phyloP scores from a whole-genome alignment of 306 rosid genomes.

The Macrotyloma uniflorum region DNA sequence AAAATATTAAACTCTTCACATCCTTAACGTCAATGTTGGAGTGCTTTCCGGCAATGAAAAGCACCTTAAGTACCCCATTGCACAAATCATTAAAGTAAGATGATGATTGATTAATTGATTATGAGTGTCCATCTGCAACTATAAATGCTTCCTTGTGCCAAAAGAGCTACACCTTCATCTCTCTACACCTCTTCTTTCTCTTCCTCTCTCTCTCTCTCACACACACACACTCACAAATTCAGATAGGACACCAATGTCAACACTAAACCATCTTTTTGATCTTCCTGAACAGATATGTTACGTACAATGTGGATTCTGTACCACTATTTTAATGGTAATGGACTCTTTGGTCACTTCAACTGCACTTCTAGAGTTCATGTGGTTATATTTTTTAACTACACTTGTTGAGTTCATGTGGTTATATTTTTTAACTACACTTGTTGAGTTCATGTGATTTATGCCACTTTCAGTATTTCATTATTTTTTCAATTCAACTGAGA shows the following conservation, averaged over 20 bases:
- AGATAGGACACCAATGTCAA: slow-evolving; percentile 52
- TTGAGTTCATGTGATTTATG: background rate
- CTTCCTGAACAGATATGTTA: slow-evolving; percentile 86
- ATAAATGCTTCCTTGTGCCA: slow-evolving; percentile 51
- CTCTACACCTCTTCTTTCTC: slow-evolving; percentile 27
- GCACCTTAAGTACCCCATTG: slow-evolving; percentile 25
- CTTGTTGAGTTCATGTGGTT: background rate
- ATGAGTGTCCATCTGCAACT: slow-evolving; percentile 47
- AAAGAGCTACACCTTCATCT: slow-evolving; percentile 35
- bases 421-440: background rate
- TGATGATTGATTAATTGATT: slow-evolving; percentile 51
- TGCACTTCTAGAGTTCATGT: background rate
- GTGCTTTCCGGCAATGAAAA: slow-evolving; percentile 44
- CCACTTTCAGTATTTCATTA: background rate
- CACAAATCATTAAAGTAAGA: slow-evolving; percentile 39
- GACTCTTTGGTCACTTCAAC: background rate
- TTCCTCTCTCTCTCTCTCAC: background rate
- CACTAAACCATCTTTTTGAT: slow-evolving; percentile 70
- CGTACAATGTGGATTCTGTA: slow-evolving; percentile 88
- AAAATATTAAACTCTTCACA: slow-evolving; percentile 11
- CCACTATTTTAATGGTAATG: slow-evolving; percentile 76
- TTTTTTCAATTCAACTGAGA: slow-evolving; percentile 7
- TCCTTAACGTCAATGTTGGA: slow-evolving; percentile 37
- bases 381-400: background rate
- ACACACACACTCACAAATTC: slow-evolving; percentile 15